Evolutionary conservation across 2,329 filamentous ascomycete species (phyloP).

Genomic region (Verticillium longisporum): DNA sequence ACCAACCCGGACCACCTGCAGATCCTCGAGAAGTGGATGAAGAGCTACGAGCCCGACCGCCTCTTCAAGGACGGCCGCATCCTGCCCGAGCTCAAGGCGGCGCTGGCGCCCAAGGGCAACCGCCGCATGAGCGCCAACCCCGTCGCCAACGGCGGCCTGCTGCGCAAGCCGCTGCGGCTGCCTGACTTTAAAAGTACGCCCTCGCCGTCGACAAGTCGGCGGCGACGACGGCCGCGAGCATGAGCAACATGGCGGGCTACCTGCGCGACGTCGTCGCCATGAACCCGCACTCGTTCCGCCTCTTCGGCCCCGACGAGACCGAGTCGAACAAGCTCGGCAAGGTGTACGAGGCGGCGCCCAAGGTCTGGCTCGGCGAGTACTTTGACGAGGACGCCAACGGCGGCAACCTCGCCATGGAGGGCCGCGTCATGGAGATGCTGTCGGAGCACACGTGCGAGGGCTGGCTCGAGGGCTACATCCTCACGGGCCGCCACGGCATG

Average conservation of each 20-base stretch:
- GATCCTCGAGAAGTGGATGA: constrained; percentile 70
- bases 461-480: constrained; percentile 73
- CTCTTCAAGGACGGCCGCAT: constrained; percentile 61
- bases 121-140: constrained; percentile 73
- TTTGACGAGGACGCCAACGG: constrained; percentile 71
- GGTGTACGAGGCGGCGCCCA: constrained; percentile 69
- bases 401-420: constrained; percentile 61
- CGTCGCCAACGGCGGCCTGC: constrained; percentile 62
- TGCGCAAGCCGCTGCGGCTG: constrained; percentile 61
- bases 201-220: constrained; percentile 57
- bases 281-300: constrained; percentile 63
- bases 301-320: constrained; percentile 76
- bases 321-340: constrained; percentile 71
- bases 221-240: constrained; percentile 50
- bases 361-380: constrained; percentile 74
- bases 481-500: constrained; percentile 68
- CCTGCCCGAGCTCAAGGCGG: constrained; percentile 50
- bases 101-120: constrained; percentile 56
- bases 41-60: constrained; percentile 65
- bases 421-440: constrained; percentile 79
- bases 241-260: constrained; percentile 63
- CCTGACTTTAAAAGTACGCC: constrained; percentile 65
- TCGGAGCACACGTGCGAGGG: constrained; percentile 75
- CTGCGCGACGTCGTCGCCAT: constrained; percentile 59
- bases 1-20: constrained; percentile 60